Base-by-base conservation (phyloP, 805 yeast species). In the Kodamaea neixiangensis region DNA sequence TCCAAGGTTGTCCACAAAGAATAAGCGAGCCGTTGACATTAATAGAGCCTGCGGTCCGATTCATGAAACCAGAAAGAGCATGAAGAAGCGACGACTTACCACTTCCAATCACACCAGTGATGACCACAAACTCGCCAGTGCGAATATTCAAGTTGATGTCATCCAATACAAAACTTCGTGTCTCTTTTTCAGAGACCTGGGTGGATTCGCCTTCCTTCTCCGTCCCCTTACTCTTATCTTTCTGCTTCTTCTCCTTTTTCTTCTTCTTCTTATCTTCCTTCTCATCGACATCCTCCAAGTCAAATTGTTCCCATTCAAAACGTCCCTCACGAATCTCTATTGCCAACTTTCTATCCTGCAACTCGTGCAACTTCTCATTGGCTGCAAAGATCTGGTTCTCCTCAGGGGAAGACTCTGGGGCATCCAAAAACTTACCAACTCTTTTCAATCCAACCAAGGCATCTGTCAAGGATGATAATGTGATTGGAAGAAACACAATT, bases 101-200 rank as follows among this genome's bases (percentile, higher is more conserved):
- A 2, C 89, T 77, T 2, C 96, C 96, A 60, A 89, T 87, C 1
- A 85, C 68, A 13, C 97, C 97, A 0, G 93, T 87, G 25, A 88
- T 76, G 52, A 87, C 86, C 7, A 89, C 70, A 46, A 91, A 80
- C 61, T 89, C 96, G 18, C 88, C 87, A 50, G 78, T 79, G 41
- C 72, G 67, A 44, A 89, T 71, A 1, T 67, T 63, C 19, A 89
- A 65, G 55, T 83, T 73, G 52, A 89, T 65, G 58, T 85, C 58
- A 39, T 58, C 50, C 61, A 84, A 60, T 3, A 11, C 14, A 15
- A 46, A 46, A 14, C 4, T 42, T 21, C 25, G 45, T 19, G 33
- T 48, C 48, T 4, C 45, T 42, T 43, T 52, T 47, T 52, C 29
- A 35, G 34, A 35, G 43, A 11, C n/a, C n/a, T n/a, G 31, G 15